Evolutionary conservation across 768 basidiomycete species (phyloP).

Genomic region (Naematelia encephala): DNA sequence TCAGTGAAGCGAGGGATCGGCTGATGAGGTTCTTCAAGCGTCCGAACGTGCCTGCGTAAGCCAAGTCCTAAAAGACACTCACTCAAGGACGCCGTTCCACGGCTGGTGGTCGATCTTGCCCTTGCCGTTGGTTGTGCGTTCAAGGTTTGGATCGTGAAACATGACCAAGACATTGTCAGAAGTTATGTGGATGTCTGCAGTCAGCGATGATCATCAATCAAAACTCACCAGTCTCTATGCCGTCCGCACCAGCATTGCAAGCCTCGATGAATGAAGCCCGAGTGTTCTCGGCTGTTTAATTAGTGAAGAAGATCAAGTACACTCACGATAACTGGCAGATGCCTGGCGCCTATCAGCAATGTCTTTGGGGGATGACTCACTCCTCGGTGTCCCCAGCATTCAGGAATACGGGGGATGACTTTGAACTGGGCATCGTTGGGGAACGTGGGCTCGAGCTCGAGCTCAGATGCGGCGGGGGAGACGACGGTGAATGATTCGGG

Average conservation of each 20-base stretch:
- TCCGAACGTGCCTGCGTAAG: constrained; percentile 74
- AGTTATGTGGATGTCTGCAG: constrained; percentile 89
- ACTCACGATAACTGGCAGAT: constrained; percentile 59
- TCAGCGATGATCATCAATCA: constrained; percentile 1
- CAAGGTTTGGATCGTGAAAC: constrained; percentile 91
- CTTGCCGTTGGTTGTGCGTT: constrained; percentile 76
- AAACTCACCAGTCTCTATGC: constrained; percentile 83
- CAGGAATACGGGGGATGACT: constrained; percentile 51
- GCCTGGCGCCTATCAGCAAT: constrained; percentile 58
- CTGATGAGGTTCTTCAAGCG: constrained; percentile 74
- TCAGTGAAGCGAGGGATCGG: constrained; percentile 85
- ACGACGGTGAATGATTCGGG: constrained; percentile 10
- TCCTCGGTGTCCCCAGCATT: constrained; percentile 78
- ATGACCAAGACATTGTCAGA: constrained; percentile 80
- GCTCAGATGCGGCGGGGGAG: constrained; percentile 7
- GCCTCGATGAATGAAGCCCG: constrained; percentile 92
- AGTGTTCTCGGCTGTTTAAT: constrained; percentile 70
- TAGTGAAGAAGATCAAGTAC: too few species aligned
- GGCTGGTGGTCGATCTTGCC: constrained; percentile 63
- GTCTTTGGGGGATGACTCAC: constrained; percentile 51
- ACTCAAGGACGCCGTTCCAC: constrained; percentile 62
- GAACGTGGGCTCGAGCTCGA: constrained; percentile 1
- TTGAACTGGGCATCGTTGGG: constrained; percentile 8
- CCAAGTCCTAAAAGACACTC: too few species aligned
- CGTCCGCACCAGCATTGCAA: constrained; percentile 91